These are phyloP conservation scores for Trebouxia gelatinosa DNA, from an alignment of 163 green algal species.

Conservation along the genomic window DNA sequence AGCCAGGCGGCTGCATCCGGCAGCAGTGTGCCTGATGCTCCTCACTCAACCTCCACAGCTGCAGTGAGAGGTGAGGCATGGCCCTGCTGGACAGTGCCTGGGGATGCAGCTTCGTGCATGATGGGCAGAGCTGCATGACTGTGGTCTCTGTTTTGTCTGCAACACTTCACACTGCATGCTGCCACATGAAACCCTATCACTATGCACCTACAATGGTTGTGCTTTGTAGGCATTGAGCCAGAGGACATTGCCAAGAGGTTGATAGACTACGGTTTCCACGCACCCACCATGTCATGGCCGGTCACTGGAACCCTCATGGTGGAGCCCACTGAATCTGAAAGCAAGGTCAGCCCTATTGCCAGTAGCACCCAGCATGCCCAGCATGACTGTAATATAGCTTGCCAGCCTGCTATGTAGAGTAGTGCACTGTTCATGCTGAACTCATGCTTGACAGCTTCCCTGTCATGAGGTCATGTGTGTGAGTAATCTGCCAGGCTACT, in stretches of 20 bases:
- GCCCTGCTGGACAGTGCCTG: too few species aligned
- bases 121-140: neutral
- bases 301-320: slow-evolving; percentile 99
- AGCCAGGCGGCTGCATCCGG: too few species aligned
- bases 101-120: too few species aligned
- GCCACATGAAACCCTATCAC: neutral
- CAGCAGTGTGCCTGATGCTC: too few species aligned
- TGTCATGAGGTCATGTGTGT: too few species aligned
- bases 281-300: slow-evolving; percentile 99
- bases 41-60: too few species aligned
- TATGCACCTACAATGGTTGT: neutral
- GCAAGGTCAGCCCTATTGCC: slow-evolving; percentile 48
- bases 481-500: too few species aligned
- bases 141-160: neutral
- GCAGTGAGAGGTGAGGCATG: too few species aligned
- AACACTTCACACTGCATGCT: neutral
- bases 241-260: slow-evolving; percentile 99
- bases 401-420: too few species aligned
- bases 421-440: too few species aligned
- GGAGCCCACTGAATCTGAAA: slow-evolving; percentile 93
- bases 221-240: slow-evolving; percentile 84
- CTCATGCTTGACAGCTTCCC: neutral
- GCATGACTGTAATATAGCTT: too few species aligned
- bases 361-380: too few species aligned
- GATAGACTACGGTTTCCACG: slow-evolving; percentile 99